Conservation (phyloP, 352 stramenopile genomes). For the Pythium phragmitis region DNA sequence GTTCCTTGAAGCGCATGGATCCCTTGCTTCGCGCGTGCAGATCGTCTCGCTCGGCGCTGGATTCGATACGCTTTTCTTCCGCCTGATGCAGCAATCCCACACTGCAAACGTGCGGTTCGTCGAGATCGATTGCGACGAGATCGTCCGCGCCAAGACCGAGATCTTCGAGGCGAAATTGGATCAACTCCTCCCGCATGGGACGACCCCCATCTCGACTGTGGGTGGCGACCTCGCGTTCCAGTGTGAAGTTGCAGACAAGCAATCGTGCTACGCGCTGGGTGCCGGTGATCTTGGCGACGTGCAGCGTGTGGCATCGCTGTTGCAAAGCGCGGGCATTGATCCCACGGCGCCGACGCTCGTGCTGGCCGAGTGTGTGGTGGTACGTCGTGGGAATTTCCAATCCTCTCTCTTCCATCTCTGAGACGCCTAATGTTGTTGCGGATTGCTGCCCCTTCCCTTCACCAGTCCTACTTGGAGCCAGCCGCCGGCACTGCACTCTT, state of each 20-base stretch:
- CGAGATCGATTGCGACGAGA: constrained; percentile 64
- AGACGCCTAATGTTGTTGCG: background rate
- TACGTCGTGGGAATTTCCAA: constrained; percentile 24
- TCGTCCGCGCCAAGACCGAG: constrained; percentile 48
- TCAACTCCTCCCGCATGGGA: background rate
- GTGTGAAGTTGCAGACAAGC: background rate
- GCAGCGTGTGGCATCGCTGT: constrained; percentile 26
- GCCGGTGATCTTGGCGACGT: constrained; percentile 61
- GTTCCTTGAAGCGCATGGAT: constrained; percentile 34
- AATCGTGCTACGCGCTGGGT: constrained; percentile 44
- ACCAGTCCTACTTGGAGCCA: constrained; percentile 66
- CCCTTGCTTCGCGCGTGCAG: constrained; percentile 30
- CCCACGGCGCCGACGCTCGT: constrained; percentile 48
- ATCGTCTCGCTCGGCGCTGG: constrained; percentile 70
- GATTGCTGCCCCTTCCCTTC: background rate
- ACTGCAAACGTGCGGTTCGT: constrained; percentile 34
- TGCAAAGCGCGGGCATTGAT: constrained; percentile 35
- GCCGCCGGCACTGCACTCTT: constrained; percentile 46
- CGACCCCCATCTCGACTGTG: background rate
- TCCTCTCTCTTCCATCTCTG: background rate
- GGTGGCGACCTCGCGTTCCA: constrained; percentile 6
- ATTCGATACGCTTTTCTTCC: constrained; percentile 79
- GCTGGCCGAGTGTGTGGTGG: constrained; percentile 70
- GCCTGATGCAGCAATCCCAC: constrained; percentile 35
- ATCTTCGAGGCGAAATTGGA: constrained; percentile 34